Evolutionary conservation across 129 eudicot genomes (phyloP), one percentile per base, ranked within the genome.

Genomic region (Escallonia herrerae): DNA sequence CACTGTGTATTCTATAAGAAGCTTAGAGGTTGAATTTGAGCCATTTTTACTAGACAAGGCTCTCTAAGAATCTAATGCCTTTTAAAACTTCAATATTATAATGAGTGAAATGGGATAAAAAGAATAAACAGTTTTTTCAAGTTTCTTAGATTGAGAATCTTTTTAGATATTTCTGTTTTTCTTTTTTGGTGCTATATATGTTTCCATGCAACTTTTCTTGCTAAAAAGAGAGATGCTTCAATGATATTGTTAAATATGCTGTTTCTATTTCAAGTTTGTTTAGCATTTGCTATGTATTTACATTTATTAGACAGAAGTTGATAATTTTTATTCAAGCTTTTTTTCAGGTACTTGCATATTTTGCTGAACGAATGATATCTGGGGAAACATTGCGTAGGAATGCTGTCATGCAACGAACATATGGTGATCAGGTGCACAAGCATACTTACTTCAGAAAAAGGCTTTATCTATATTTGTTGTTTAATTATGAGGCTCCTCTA

Each of bases 281-380:
- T 43, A 13, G 5, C 65, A 43, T n/a, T 43, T n/a, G 2, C 50
- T 43, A 44, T 44, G 0, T 22, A 22, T 22, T n/a, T 2, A 3
- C 6, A 37, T 11, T 65, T n/a, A n/a, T n/a, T n/a, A n/a, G n/a
- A n/a, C n/a, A n/a, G 15, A 49, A n/a, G 14, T 48, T 72, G 43
- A 40, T 72, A n/a, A 47, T 43, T 66, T 8, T 12, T 48, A 47
- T 70, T 53, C 64, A 47, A 44, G 2, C 12, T 40, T 49, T 42
- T 52, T 15, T 81, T 65, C 88, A 91, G 97, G 49, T 87, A 67
- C 78, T 73, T 52, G 72, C 71, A 42, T 91, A 79, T 69, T 87
- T 91, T 75, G 75, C 96, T 58, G 79, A 71, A 58, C 82, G 97
- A 61, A 82, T 71, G 89, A 87, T 91, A 72, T 82, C 95, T 0